phyloP scores from a whole-genome alignment of 805 yeast genomes.

The Suhomyces pyralidae region DNA sequence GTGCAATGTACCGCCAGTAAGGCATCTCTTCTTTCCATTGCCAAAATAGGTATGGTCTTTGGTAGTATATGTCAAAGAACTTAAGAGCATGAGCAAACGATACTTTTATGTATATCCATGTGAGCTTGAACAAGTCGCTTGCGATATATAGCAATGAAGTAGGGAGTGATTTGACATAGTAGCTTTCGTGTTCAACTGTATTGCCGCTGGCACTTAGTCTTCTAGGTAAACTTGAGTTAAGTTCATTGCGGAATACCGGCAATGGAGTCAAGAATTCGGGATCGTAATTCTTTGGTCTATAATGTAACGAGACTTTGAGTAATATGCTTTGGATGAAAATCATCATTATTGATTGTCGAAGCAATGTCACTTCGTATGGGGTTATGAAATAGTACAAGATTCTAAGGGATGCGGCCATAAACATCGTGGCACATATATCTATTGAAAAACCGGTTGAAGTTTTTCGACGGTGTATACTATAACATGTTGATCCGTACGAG shows the following conservation, averaged over 20 bases:
- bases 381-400: slow-evolving; percentile 73
- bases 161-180: slow-evolving; percentile 5
- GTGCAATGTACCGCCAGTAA: slow-evolving; percentile 62
- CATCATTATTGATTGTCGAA: slow-evolving; percentile 83
- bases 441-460: slow-evolving; percentile 79
- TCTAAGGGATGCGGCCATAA: slow-evolving; percentile 69
- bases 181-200: slow-evolving; percentile 15
- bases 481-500: slow-evolving; percentile 82
- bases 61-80: slow-evolving; percentile 67
- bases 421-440: slow-evolving; percentile 92
- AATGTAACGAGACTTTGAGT: slow-evolving; percentile 58
- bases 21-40: slow-evolving; percentile 66
- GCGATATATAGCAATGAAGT: slow-evolving; percentile 1
- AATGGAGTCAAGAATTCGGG: slow-evolving; percentile 29
- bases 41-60: slow-evolving; percentile 73
- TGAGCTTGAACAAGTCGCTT: slow-evolving; percentile 7
- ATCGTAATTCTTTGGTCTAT: slow-evolving; percentile 42
- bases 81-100: slow-evolving; percentile 38
- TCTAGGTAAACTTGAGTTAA: slow-evolving; percentile 21
- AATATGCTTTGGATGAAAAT: slow-evolving; percentile 69
- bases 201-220: slow-evolving; percentile 12
- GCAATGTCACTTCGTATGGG: slow-evolving; percentile 76
- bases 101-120: slow-evolving; percentile 10
- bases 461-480: slow-evolving; percentile 58
- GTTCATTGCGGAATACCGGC: slow-evolving; percentile 28